Base-by-base conservation (phyloP, 441 rosid species). In the Erysimum cheiri region DNA sequence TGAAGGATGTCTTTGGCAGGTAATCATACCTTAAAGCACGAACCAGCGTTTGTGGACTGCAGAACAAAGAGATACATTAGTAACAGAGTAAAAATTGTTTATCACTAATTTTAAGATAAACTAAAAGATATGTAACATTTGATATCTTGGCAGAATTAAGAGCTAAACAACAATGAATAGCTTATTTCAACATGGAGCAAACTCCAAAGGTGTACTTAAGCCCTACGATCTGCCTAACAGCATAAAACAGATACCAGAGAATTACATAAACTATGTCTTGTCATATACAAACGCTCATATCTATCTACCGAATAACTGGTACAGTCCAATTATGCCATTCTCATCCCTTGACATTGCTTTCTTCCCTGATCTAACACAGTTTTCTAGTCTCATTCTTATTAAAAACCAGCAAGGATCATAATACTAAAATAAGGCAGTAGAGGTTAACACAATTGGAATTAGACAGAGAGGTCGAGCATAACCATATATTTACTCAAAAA, bases 21-120 rank as follows among this genome's bases (percentile, higher is more conserved):
- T 54, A 56, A 58, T 57, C 84, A 77, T 83, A 96, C 99, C 99
- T 96, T 74, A 96, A 73, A 71, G 97, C 96, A 80, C 98, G 99
- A 72, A 96, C 99, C 82, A 96, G 79, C 24, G 98, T 96, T 82
- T 93, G 98, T 62, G 99, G 98, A 84, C 99, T 96, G 90, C 90
- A 86, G 78, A 76, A 75, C 57, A 75, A 39, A 63, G 49, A 67
- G 68, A 33, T 12, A 59, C 39, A 67, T 69, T 31, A 50, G 70
- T 48, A 37, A 46, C 52, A 61, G 59, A 31, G 56, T 69, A 19
- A 36, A 54, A 55, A 9, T 54, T 55, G 56, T 36, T 44, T 40
- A 63, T 43, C 52, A 37, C 57, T 44, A 36, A n/a, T 14, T 49
- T 46, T 55, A 14, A 47, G 49, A 57, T 57, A 47, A 46, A 32